These are phyloP conservation scores for Leptographium galeiforme DNA, from an alignment of 2,329 filamentous ascomycete genomes.

Conservation along the genomic window DNA sequence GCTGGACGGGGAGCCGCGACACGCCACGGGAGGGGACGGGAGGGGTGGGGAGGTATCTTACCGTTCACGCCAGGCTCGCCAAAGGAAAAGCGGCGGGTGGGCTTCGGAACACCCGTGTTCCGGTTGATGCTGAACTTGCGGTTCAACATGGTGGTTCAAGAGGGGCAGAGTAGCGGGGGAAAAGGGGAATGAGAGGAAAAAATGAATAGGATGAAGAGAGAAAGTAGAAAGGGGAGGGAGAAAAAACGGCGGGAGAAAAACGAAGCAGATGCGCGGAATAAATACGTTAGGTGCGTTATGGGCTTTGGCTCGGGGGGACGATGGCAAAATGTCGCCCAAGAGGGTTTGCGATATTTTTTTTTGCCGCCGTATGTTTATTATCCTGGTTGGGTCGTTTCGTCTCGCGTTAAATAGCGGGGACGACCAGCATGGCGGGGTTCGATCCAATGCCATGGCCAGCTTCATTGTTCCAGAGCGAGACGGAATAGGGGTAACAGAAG, in stretches of 20 bases:
- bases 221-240: neutral
- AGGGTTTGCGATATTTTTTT: slow-evolving; percentile 1
- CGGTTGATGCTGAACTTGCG: slow-evolving; percentile 57
- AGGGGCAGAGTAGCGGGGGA: neutral
- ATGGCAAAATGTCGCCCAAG: neutral
- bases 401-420: neutral
- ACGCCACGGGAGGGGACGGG: neutral
- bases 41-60: slow-evolving; percentile 20
- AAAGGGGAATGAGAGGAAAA: too few relatives aligned
- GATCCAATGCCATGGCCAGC: neutral
- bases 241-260: neutral
- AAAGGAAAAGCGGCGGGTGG: slow-evolving; percentile 42
- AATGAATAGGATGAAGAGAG: neutral
- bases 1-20: neutral
- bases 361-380: neutral
- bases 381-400: neutral
- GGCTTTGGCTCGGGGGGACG: neutral
- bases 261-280: neutral
- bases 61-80: slow-evolving; percentile 43
- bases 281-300: neutral
- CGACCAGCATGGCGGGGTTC: neutral
- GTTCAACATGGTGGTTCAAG: slow-evolving; percentile 27
- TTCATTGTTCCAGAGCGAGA: too few relatives aligned
- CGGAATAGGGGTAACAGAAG: too few relatives aligned
- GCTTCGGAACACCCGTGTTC: slow-evolving; percentile 47